phyloP scores from a whole-genome alignment of 139 green algal genomes.

The Haematococcus sp. region DNA sequence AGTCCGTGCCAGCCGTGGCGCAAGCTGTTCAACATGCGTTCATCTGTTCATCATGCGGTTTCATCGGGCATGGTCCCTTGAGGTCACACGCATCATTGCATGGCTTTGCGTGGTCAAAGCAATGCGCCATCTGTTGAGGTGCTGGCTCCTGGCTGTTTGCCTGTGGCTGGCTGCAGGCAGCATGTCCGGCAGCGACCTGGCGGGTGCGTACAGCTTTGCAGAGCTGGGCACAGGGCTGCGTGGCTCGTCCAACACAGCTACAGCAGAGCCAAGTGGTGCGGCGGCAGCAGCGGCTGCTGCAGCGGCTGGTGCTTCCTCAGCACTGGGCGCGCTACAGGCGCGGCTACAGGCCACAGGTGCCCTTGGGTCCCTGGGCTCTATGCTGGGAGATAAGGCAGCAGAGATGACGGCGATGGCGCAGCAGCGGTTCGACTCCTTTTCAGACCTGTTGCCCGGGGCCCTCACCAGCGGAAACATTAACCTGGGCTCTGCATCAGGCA shows the following conservation, averaged over 20 bases:
- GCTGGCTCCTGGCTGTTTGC: no score
- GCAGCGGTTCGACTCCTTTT: slow-evolving; percentile 35
- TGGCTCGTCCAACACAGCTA: background rate
- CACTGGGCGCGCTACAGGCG: slow-evolving; percentile 37
- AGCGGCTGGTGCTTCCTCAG: background rate
- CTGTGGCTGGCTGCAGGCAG: background rate
- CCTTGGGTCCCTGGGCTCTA: slow-evolving; percentile 31
- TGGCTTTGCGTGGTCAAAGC: no score
- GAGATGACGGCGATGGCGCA: slow-evolving; percentile 53
- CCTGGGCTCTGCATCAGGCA: background rate
- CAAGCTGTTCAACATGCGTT: no score
- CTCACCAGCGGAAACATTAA: background rate
- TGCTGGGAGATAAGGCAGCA: slow-evolving; percentile 54
- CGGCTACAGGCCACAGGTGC: slow-evolving; percentile 27
- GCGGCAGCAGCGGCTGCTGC: slow-evolving; percentile 17
- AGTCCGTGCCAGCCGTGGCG: background rate
- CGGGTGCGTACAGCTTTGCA: slow-evolving; percentile 36
- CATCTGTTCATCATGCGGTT: no score
- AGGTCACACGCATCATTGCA: no score
- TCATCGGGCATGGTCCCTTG: no score
- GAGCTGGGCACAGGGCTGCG: slow-evolving; percentile 25
- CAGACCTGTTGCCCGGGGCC: slow-evolving; percentile 18
- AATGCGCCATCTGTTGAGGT: no score
- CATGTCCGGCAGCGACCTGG: slow-evolving; percentile 9
- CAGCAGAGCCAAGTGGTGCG: background rate